These are phyloP conservation scores for Edaphochlamys debaryana DNA, from an alignment of 139 green algal species.

Conservation along the genomic window DNA sequence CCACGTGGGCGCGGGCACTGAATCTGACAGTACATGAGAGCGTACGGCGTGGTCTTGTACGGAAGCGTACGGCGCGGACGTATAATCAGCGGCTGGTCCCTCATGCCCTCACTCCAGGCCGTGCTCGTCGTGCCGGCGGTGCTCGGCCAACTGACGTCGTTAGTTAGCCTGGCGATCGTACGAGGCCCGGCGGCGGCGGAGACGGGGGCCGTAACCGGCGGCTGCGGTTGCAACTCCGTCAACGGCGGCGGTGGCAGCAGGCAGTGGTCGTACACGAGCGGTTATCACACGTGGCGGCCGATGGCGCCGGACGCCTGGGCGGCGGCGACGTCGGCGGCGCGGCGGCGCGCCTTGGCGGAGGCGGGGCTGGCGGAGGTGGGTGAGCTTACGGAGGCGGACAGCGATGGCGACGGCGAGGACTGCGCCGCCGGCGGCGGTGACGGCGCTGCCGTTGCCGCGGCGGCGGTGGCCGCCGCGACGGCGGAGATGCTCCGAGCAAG, in stretches of 20 bases:
- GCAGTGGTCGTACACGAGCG: neutral
- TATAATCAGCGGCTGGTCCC: neutral
- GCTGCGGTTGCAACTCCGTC: neutral
- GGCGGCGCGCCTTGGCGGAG: too few relatives aligned
- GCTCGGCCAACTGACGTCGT: neutral
- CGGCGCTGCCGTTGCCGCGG: neutral
- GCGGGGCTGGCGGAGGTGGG: too few relatives aligned
- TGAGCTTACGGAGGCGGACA: too few relatives aligned
- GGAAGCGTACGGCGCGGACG: too few relatives aligned
- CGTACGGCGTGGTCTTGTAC: too few relatives aligned
- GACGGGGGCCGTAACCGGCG: too few relatives aligned
- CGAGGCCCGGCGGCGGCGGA: neutral
- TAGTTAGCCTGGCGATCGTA: constrained; percentile 24
- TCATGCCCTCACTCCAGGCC: neutral
- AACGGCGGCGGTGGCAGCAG: neutral
- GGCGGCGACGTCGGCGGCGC: neutral
- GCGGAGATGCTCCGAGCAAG: constrained; percentile 12
- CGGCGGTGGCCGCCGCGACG: constrained; percentile 1
- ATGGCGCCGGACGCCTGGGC: neutral
- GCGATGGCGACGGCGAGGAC: too few relatives aligned
- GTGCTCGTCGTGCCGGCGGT: neutral
- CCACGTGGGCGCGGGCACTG: too few relatives aligned
- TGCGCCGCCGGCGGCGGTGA: too few relatives aligned
- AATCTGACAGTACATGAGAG: too few relatives aligned
- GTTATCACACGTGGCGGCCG: constrained; percentile 28